phyloP scores from a whole-genome alignment of 345 rosid species.

The Triadica sebifera region DNA sequence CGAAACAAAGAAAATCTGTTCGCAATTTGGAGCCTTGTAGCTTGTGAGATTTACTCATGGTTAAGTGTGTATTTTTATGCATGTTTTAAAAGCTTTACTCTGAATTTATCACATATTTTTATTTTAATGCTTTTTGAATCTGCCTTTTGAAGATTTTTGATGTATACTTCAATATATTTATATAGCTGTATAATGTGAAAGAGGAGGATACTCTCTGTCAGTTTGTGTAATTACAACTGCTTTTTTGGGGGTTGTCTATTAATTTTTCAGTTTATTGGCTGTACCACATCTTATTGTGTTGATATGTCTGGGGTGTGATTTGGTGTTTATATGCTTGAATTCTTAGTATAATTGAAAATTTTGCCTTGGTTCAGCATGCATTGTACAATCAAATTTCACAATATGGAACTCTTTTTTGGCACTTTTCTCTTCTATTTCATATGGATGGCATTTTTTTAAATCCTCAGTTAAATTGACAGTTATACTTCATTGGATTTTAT shows the following conservation, averaged over 20 bases:
- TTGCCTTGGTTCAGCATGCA: not conserved
- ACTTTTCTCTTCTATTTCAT: not conserved
- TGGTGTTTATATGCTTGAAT: not conserved
- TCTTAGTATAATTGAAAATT: not conserved
- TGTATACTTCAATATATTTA: not conserved
- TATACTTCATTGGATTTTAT: not conserved
- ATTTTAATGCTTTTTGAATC: not conserved
- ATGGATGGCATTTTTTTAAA: not conserved
- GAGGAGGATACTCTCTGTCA: not conserved
- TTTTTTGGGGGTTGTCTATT: not conserved
- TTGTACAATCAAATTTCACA: not conserved
- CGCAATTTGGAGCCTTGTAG: not conserved
- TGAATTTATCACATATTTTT: not conserved
- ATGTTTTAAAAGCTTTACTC: not conserved
- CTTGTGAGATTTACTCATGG: not conserved
- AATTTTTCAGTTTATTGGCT: not conserved
- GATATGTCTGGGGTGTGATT: not conserved
- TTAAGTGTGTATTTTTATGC: not conserved
- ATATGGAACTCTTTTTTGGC: not conserved
- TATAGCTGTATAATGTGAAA: not conserved
- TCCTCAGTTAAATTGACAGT: not conserved
- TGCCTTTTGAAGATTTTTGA: not conserved
- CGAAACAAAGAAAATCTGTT: not conserved
- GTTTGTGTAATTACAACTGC: not conserved
- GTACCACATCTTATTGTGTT: not conserved